Evolutionary conservation across 1,284 basidiomycete species (phyloP), one percentile per base, ranked within the genome.

Genomic region (Sporisorium exsertum): DNA sequence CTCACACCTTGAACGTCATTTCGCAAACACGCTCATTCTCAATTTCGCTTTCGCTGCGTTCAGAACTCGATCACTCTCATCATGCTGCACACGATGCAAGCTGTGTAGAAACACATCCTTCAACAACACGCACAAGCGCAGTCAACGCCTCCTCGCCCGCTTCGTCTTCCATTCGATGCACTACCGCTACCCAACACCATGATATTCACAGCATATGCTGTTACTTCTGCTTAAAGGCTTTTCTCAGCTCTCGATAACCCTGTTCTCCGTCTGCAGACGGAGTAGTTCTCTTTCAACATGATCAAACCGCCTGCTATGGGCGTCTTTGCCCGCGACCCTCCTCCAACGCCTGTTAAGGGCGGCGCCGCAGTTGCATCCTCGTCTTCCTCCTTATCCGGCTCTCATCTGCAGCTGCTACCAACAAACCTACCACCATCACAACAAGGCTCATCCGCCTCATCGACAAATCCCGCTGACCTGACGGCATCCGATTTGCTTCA

Each of bases 281-380:
- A 32, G 7, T 22, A 7, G 20, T 37, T 26, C 35, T 18, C 47
- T 29, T 24, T 27, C 57, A 40, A 26, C 46, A 76, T 76, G 68
- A 76, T 76, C 51, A 71, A 71, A 27, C 73, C 73, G 33, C 73
- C 73, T 2, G 55, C 68, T 6, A 76, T 76, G 73, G 73, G 73
- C 73, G 68, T 76, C 49, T 76, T 76, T 43, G 64, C 64, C 68
- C 73, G 73, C 46, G 73, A 76, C 27, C 59, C 62, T 24, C 72
- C 63, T 45, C 51, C 67, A 37, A 43, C 35, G 35, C 6, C 43
- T 16, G 62, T 27, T 16, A 64, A 52, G 2, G 37, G 54, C 24
- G 40, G 54, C 42, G 50, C 12, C 42, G 37, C 40, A 10, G 18
- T 55, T 37, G 18, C 59, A 45, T 47, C 58, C 37, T 12, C 27